Conservation (phyloP, 139 green algal genomes). For the Volvox africanus region DNA sequence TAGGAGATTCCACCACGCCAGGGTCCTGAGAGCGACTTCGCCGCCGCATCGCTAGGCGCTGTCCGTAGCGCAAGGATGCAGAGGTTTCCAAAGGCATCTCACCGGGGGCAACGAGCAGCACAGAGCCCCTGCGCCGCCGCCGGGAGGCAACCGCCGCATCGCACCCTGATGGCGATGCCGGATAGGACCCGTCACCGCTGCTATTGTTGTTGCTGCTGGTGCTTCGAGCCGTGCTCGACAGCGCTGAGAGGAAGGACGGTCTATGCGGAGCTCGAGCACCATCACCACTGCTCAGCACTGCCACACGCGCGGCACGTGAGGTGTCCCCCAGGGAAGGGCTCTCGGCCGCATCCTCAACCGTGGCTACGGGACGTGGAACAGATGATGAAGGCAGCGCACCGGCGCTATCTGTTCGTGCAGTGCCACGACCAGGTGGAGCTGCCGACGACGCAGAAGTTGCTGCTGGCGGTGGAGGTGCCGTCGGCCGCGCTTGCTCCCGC, state of each 20-base stretch:
- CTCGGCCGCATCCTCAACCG: background rate
- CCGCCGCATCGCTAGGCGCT: background rate
- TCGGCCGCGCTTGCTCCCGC: too few relatives aligned
- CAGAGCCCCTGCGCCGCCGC: background rate
- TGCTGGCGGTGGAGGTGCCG: too few relatives aligned
- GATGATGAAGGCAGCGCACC: background rate
- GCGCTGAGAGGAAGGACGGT: background rate
- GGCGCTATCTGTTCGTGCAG: background rate
- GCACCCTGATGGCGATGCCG: too few relatives aligned
- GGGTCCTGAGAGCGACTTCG: slow-evolving; percentile 1
- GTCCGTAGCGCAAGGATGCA: slow-evolving; percentile 12
- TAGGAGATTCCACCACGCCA: background rate
- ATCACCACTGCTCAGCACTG: too few relatives aligned
- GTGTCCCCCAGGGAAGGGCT: too few relatives aligned
- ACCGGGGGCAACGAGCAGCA: slow-evolving; percentile 4
- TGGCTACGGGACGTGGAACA: too few relatives aligned
- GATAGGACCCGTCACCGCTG: background rate
- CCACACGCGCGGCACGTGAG: too few relatives aligned
- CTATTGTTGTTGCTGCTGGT: background rate
- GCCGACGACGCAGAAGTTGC: too few relatives aligned
- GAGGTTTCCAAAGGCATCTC: slow-evolving; percentile 1
- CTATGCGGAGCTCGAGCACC: background rate
- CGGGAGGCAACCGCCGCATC: background rate
- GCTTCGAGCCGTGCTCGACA: background rate
- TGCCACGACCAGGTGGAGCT: background rate